These are phyloP conservation scores for Ophiosphaerella narmari DNA, from an alignment of 2,329 filamentous ascomycete species.

Conservation along the genomic window DNA sequence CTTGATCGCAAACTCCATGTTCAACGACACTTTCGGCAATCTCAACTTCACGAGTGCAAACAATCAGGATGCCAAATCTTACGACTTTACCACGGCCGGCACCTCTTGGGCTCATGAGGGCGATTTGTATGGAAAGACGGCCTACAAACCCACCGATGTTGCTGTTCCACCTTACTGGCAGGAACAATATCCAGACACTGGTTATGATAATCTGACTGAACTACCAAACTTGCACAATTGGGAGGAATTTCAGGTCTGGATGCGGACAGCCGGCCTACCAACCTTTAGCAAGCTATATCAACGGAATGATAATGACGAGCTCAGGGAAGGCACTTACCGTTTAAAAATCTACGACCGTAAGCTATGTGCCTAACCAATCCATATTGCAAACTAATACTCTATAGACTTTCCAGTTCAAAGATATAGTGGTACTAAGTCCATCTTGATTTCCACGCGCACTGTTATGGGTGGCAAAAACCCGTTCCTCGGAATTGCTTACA, in stretches of 20 bases:
- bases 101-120: slow-evolving; percentile 89
- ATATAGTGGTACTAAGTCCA: slow-evolving; percentile 86
- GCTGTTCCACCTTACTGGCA: slow-evolving; percentile 87
- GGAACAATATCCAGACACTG: slow-evolving; percentile 66
- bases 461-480: slow-evolving; percentile 95
- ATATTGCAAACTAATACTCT: slow-evolving; percentile 25
- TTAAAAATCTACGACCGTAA: slow-evolving; percentile 78
- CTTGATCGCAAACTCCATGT: slow-evolving; percentile 92
- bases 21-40: slow-evolving; percentile 85
- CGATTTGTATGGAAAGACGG: slow-evolving; percentile 73
- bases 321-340: slow-evolving; percentile 74
- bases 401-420: slow-evolving; percentile 78
- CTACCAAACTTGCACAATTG: slow-evolving; percentile 75
- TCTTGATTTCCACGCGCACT: slow-evolving; percentile 85
- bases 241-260: slow-evolving; percentile 96
- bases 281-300: slow-evolving; percentile 92
- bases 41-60: slow-evolving; percentile 65
- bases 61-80: slow-evolving; percentile 55
- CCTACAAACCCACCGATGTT: slow-evolving; percentile 69
- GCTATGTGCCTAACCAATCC: slow-evolving; percentile 36
- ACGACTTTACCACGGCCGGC: slow-evolving; percentile 74
- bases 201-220: slow-evolving; percentile 65
- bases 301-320: slow-evolving; percentile 72
- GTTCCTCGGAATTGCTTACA: slow-evolving; percentile 94
- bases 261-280: slow-evolving; percentile 92